Base-by-base conservation (phyloP, 2,329 filamentous ascomycete genomes). In the Grosmannia clavigera region DNA sequence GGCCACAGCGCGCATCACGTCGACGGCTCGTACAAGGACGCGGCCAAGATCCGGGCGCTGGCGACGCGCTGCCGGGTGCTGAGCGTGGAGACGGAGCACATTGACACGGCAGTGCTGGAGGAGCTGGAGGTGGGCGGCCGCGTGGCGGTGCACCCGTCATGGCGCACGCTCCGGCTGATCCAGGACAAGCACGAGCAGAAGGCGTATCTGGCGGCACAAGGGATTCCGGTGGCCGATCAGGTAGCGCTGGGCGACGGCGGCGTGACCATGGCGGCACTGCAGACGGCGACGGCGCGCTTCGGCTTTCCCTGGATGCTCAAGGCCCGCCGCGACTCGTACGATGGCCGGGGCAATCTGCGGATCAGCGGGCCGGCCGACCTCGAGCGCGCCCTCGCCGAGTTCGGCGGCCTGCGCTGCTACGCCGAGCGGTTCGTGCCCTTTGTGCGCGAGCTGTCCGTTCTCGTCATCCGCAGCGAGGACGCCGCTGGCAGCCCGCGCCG, bases 171-270 rank as follows among this genome's bases (percentile, higher is more conserved):
- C 59, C 83, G 90, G 35, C 84, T 87, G 22, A 95, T 97, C 68
- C 92, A 96, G 76, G 90, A 97, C 76, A 97, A 97, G 76, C 96
- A 83, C 70, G 76, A 83, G 63, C 92, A 97, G 71, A 96, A 97
- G 74, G 81, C 88, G 70, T 86, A 95, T 70, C 78, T 96, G 60
- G 75, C 77, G 53, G 77, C 81, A 64, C 77, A 83, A 63, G 83
- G 80, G 0, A 84, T 96, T 6, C 84, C 86, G 27, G 86, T 90
- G 61, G 88, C 90, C 1, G 79, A 84, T 53, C 88, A 89, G 66
- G 75, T 85, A 58, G 81, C 85, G 31, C 73, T 95, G 38, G 38
- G 38, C 55, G 79, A 82, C 60, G 70, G 69, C 3, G 77, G 74
- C 2, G 75, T 79, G n/a, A 76, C 78, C 56, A 81, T 82, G 59